A percentile compares a stretch with the other conserved stretches of the same genome.
Evolutionary conservation across 2,329 filamentous ascomycete species (phyloP).

Genomic region (Immersiporthe knoxdaviesiana): DNA sequence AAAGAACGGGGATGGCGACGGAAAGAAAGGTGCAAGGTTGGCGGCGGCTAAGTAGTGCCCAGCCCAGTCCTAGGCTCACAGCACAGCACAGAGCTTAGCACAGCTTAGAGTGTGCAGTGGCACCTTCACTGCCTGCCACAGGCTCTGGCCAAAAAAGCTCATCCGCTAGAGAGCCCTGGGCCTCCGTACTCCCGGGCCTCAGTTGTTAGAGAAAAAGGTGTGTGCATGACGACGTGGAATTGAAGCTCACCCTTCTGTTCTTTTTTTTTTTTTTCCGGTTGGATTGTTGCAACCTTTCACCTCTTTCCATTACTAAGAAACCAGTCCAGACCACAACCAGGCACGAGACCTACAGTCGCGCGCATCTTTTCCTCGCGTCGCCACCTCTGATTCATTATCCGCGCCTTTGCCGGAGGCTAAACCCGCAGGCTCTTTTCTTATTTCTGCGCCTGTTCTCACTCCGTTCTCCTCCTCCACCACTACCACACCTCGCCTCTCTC

Average conservation of each 20-base stretch:
- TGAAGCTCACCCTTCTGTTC: conserved; percentile 5
- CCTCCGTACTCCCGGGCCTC: conserved; percentile 1
- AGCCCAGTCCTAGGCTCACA: no score
- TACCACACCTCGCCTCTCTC: neutral
- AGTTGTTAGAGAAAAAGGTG: neutral
- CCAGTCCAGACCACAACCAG: neutral
- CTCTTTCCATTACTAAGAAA: conserved; percentile 8
- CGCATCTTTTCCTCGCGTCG: conserved; percentile 3
- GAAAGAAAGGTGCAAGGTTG: neutral
- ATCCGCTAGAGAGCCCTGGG: neutral
- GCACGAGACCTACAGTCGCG: conserved; percentile 23
- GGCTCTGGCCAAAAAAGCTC: conserved; percentile 26
- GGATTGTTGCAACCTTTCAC: neutral
- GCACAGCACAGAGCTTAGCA: conserved; percentile 12
- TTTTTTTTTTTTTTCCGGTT: neutral
- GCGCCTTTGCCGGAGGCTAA: conserved; percentile 12
- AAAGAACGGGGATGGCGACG: conserved; percentile 19
- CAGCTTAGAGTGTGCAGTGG: neutral
- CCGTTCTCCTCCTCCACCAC: neutral
- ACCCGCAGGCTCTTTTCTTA: conserved; percentile 8
- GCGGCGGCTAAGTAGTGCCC: conserved; percentile 10
- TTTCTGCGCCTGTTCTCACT: conserved; percentile 1
- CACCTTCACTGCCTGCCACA: neutral
- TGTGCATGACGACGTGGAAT: conserved; percentile 21
- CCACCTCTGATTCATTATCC: conserved; percentile 7